Conservation (phyloP, 805 yeast genomes). For the Cyberlindnera japonica region DNA sequence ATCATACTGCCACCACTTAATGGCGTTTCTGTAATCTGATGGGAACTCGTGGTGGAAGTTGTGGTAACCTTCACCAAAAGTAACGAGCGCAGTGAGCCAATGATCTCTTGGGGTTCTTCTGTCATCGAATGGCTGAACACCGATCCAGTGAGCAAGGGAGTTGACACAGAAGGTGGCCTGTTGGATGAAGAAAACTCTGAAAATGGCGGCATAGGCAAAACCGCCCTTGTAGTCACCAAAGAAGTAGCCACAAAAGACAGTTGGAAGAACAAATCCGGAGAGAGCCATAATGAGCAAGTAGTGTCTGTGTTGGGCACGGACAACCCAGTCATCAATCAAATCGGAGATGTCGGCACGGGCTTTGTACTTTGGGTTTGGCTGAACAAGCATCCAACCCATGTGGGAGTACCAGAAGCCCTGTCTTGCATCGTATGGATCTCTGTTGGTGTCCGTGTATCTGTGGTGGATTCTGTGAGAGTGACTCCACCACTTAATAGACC, state of each 20-base stretch:
- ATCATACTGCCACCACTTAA: slow-evolving; percentile 85
- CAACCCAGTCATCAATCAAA: slow-evolving; percentile 74
- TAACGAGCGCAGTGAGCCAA: slow-evolving; percentile 72
- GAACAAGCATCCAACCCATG: slow-evolving; percentile 81
- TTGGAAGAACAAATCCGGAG: slow-evolving; percentile 60
- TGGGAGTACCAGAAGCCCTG: slow-evolving; percentile 81
- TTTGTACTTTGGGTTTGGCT: slow-evolving; percentile 77
- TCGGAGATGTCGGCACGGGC: slow-evolving; percentile 62
- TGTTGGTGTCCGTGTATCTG: slow-evolving; percentile 75
- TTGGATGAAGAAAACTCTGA: slow-evolving; percentile 68
- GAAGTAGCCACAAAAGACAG: slow-evolving; percentile 48
- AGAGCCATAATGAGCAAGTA: slow-evolving; percentile 59
- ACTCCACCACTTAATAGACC: slow-evolving; percentile 88
- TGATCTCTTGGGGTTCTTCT: slow-evolving; percentile 86
- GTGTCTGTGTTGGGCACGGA: slow-evolving; percentile 77
- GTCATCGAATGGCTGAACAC: slow-evolving; percentile 82
- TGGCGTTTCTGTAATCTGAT: slow-evolving; percentile 82
- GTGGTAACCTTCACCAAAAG: slow-evolving; percentile 88
- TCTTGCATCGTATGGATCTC: slow-evolving; percentile 88
- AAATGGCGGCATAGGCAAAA: slow-evolving; percentile 68
- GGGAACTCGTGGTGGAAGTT: slow-evolving; percentile 92
- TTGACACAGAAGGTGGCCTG: slow-evolving; percentile 86
- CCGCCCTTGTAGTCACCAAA: slow-evolving; percentile 71
- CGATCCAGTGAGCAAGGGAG: slow-evolving; percentile 84
- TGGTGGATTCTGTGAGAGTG: slow-evolving; percentile 85